These are phyloP conservation scores for Colletotrichum sp. DNA, from an alignment of 2,329 filamentous ascomycete species.

Conservation along the genomic window DNA sequence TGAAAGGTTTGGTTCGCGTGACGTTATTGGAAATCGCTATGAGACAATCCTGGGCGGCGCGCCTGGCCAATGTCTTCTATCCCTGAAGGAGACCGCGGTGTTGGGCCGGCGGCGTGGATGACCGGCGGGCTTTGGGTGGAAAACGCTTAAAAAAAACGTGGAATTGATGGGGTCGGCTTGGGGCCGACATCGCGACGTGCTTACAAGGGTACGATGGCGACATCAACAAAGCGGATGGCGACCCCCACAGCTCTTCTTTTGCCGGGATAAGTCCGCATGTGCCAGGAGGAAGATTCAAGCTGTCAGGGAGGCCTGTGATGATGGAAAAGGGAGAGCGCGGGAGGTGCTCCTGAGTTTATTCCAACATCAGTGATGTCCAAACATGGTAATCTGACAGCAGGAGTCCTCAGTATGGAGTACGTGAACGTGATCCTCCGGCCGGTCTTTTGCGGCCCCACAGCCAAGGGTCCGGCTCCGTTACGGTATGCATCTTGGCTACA, in stretches of 20 bases:
- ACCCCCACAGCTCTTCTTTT: background rate
- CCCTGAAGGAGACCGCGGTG: background rate
- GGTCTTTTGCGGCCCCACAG: background rate
- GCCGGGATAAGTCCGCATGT: background rate
- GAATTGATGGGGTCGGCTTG: background rate
- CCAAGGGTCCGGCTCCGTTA: background rate
- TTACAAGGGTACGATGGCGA: slow-evolving; percentile 18
- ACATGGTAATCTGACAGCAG: background rate
- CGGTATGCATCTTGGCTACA: background rate
- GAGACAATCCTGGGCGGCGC: background rate
- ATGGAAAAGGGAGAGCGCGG: background rate
- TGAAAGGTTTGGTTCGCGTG: background rate
- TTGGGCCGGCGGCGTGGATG: background rate
- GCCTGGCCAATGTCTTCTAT: background rate
- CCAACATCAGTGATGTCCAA: background rate
- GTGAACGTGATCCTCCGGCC: background rate
- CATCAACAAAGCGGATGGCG: background rate
- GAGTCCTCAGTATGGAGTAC: background rate
- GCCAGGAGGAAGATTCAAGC: background rate
- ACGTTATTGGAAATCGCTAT: slow-evolving; percentile 4
- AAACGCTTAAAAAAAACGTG: background rate
- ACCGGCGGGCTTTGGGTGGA: background rate
- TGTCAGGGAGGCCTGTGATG: background rate
- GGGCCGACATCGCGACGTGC: slow-evolving; percentile 7
- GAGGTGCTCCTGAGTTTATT: background rate